Evolutionary conservation across 169 alveolate genomes (phyloP), one percentile per base, ranked within the genome.

Genomic region (Miamiensis avidus): DNA sequence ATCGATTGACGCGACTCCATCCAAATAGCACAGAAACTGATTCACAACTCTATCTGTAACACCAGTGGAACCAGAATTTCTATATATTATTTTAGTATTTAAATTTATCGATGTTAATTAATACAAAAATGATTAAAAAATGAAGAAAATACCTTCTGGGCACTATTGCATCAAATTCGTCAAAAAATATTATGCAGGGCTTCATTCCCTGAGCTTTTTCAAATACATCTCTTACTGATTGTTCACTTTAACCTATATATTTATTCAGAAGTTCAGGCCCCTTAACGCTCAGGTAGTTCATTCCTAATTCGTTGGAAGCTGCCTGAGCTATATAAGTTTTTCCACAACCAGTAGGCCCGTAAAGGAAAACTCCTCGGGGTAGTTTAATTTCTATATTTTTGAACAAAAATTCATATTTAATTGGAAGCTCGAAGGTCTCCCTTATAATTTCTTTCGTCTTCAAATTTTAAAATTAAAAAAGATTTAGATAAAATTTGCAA

Each of bases 341-440:
- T 1, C 99, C 99, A 90, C 99, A 98, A 11, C 99, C 98, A 28
- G 99, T 98, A 34, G 98, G 98, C 0, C 99, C 99, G 92, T 96
- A 97, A 25, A 97, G 92, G 33, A 97, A 89, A 0, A 97, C 93
- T 4, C 99, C 98, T 72, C 93, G 86, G 82, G 96, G 93, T 20
- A 93, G 90, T 69, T 95, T 94, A 29, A 95, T 95, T 31, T 95
- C 95, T 74, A 93, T 94, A 81, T 94, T 94, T 69, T 89, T 78
- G 89, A 95, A 97, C 72, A 93, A 91, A 73, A 92, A 93, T 25
- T 94, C 94, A 86, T 92, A 94, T 77, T 93, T 95, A 29, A 95
- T 83, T 1, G 98, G 98, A 28, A 95, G 90, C 31, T 93, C 93
- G 74, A 96, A 93, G 1, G 89, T 75, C 74, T 93, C 94, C 74